phyloP scores from a whole-genome alignment of 2,329 filamentous ascomycete genomes.

The Coniochaeta sp. region DNA sequence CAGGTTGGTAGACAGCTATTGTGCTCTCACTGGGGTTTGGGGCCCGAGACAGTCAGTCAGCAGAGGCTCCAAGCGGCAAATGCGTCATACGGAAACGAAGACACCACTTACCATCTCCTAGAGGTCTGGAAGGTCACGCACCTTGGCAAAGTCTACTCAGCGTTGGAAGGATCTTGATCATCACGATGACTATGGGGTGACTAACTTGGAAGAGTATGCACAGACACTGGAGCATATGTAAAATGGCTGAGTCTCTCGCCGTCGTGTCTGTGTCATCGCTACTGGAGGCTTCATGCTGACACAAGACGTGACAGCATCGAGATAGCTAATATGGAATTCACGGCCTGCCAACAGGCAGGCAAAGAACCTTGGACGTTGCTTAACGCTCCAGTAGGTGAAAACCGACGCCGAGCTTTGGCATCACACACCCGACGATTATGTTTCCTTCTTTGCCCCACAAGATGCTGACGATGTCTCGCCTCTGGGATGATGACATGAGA shows the following conservation, averaged over 20 bases:
- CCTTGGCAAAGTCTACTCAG: background rate
- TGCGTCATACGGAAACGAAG: background rate
- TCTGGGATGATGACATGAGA: background rate
- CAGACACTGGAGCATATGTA: background rate
- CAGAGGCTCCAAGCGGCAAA: background rate
- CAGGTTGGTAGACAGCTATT: no score
- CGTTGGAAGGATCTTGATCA: background rate
- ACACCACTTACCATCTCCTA: background rate
- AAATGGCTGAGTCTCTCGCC: background rate
- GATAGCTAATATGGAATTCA: no score
- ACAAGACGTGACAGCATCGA: background rate
- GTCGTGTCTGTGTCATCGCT: background rate
- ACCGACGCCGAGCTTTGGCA: background rate
- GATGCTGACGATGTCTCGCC: background rate
- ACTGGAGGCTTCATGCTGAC: background rate
- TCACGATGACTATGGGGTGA: background rate
- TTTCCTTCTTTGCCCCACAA: background rate
- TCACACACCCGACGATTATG: background rate
- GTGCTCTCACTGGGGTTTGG: no score
- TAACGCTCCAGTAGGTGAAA: background rate
- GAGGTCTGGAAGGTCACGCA: background rate
- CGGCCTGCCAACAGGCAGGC: background rate
- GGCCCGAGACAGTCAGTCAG: background rate
- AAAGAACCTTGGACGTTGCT: background rate
- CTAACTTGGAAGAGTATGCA: background rate